Evolutionary conservation across 768 basidiomycete genomes (phyloP).

Genomic region (Tricholoma sp.): DNA sequence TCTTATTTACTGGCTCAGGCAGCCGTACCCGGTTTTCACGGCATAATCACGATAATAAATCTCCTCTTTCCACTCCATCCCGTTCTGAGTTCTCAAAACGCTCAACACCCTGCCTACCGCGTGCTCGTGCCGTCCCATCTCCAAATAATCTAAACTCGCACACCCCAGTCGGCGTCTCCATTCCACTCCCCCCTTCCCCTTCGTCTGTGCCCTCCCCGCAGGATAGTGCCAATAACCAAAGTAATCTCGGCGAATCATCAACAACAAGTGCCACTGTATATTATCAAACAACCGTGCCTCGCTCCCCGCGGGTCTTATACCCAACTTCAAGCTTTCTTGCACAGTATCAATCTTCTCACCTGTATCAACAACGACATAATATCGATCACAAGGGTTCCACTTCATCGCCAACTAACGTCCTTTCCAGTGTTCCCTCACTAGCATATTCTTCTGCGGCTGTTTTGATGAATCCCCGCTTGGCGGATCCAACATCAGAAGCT

Average conservation of each 20-base stretch:
- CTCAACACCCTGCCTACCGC: slow-evolving; percentile 39
- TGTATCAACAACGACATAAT: slow-evolving; percentile 3
- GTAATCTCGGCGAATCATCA: slow-evolving; percentile 34
- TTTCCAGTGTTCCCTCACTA: slow-evolving; percentile 25
- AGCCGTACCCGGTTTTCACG: slow-evolving; percentile 5
- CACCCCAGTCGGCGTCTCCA: slow-evolving; percentile 28
- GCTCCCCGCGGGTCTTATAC: slow-evolving; percentile 46
- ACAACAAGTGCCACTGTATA: slow-evolving; percentile 45
- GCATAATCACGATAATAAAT: slow-evolving; percentile 3
- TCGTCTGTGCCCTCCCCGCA: slow-evolving; percentile 20
- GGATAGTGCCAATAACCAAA: not conserved
- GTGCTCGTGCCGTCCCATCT: slow-evolving; percentile 26
- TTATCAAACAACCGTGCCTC: slow-evolving; percentile 55
- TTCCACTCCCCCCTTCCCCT: slow-evolving; percentile 48
- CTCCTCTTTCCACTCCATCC: slow-evolving; percentile 17
- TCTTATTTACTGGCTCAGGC: not conserved
- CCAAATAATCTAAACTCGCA: slow-evolving; percentile 21
- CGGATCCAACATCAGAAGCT: slow-evolving; percentile 13
- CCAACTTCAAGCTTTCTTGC: slow-evolving; percentile 36
- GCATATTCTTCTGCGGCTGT: slow-evolving; percentile 26
- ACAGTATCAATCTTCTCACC: slow-evolving; percentile 34
- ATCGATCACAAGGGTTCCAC: slow-evolving; percentile 15
- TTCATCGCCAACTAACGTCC: slow-evolving; percentile 33
- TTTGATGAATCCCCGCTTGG: slow-evolving; percentile 29
- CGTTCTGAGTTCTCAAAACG: slow-evolving; percentile 37